Conservation (phyloP, 169 alveolate species). For the Eimeria falciformis region DNA sequence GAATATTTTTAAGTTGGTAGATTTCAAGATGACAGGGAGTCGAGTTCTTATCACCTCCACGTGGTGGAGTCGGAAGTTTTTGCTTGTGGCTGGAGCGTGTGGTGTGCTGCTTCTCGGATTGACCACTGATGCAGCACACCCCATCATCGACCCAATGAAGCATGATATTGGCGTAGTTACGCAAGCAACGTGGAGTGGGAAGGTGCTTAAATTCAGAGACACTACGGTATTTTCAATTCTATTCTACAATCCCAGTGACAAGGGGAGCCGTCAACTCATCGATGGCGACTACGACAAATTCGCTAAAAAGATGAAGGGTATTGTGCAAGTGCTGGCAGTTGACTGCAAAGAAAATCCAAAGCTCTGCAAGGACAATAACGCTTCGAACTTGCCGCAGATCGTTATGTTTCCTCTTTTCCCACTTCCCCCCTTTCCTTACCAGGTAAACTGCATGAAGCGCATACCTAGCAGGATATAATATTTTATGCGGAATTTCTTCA, state of each 20-base stretch:
- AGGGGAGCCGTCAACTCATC: slow-evolving; percentile 56
- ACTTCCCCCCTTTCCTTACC: slow-evolving; percentile 41
- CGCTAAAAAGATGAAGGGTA: slow-evolving; percentile 90
- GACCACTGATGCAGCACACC: slow-evolving; percentile 19
- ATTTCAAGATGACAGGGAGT: background rate
- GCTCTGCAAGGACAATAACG: slow-evolving; percentile 88
- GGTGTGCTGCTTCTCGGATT: slow-evolving; percentile 29
- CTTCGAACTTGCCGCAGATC: slow-evolving; percentile 82
- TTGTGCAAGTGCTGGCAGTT: slow-evolving; percentile 85
- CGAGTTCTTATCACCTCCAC: background rate
- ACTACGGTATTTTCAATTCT: slow-evolving; percentile 32
- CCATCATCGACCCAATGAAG: slow-evolving; percentile 60
- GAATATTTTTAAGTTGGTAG: background rate
- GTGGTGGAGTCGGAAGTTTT: background rate
- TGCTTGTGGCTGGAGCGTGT: background rate
- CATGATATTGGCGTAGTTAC: slow-evolving; percentile 62
- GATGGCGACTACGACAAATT: slow-evolving; percentile 83
- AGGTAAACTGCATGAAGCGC: slow-evolving; percentile 3
- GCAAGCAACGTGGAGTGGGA: slow-evolving; percentile 58
- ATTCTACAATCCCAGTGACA: slow-evolving; percentile 33
- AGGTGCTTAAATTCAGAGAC: slow-evolving; percentile 47
- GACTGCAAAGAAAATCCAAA: slow-evolving; percentile 87
- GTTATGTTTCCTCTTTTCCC: slow-evolving; percentile 85
- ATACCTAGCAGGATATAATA: background rate
- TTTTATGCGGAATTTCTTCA: background rate